These are phyloP conservation scores for Pseudogymnoascus pannorum DNA, from an alignment of 2,329 filamentous ascomycete genomes.

Conservation along the genomic window DNA sequence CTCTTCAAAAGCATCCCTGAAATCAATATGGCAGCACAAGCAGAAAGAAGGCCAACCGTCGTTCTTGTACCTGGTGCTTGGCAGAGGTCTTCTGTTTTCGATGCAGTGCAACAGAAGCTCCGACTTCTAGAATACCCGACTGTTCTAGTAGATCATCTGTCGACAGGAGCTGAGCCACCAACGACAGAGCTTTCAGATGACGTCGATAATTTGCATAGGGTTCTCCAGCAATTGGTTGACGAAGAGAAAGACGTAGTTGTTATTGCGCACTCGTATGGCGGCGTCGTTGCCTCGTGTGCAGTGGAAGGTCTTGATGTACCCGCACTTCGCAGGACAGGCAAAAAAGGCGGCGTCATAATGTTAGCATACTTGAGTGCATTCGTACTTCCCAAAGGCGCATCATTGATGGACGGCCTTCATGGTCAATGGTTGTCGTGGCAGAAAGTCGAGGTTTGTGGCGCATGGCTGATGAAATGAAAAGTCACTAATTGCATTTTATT, in stretches of 20 bases:
- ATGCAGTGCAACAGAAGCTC: background rate
- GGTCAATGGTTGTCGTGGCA: constrained; percentile 17
- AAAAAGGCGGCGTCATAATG: constrained; percentile 16
- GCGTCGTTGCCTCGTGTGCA: constrained; percentile 25
- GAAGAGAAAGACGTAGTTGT: constrained; percentile 31
- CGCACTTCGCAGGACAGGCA: constrained; percentile 10
- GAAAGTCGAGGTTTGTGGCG: constrained; percentile 14
- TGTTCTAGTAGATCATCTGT: constrained; percentile 14
- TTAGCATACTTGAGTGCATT: constrained; percentile 5
- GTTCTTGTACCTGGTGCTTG: constrained; percentile 11
- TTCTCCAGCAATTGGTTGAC: constrained; percentile 27
- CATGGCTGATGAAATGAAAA: background rate
- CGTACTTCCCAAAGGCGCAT: constrained; percentile 9
- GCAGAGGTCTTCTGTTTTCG: background rate
- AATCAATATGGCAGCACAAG: background rate
- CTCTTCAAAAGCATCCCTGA: background rate
- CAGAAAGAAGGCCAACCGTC: background rate
- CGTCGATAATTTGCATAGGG: background rate
- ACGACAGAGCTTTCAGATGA: constrained; percentile 14
- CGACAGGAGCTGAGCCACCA: constrained; percentile 15
- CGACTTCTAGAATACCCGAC: constrained; percentile 10
- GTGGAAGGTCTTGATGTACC: constrained; percentile 13
- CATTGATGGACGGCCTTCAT: constrained; percentile 10
- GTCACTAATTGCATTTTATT: background rate
- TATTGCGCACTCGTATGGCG: constrained; percentile 34